Conservation (phyloP, 805 yeast genomes). For the Spathaspora arborariae region DNA sequence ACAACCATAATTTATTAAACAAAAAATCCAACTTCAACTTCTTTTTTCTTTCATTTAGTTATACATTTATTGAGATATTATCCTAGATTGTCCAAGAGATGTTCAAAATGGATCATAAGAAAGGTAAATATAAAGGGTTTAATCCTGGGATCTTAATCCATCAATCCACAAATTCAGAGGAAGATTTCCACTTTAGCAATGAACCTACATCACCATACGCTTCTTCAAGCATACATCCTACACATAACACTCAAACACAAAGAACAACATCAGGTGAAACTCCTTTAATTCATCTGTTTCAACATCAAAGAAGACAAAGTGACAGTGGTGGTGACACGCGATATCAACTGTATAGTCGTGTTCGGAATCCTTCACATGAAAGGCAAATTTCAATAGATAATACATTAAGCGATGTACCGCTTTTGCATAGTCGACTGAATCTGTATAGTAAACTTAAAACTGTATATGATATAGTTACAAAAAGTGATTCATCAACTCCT, state of each 20-base stretch:
- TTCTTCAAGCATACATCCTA: background rate
- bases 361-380: too few relatives aligned
- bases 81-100: background rate
- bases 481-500: background rate
- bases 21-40: too few relatives aligned
- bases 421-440: background rate
- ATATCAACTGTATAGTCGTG: background rate
- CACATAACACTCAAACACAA: background rate
- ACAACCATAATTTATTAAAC: too few relatives aligned
- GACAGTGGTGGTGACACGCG: background rate
- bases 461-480: background rate
- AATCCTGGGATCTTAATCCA: constrained; percentile 3
- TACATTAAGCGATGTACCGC: background rate
- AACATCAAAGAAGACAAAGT: background rate
- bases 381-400: background rate
- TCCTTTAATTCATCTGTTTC: too few relatives aligned
- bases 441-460: background rate
- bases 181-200: background rate
- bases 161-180: constrained; percentile 1
- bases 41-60: background rate
- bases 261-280: background rate
- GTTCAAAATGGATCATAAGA: background rate
- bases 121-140: background rate
- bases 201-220: background rate
- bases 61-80: background rate